Percentiles rank a stretch among this genome's conserved stretches.
phyloP scores from a whole-genome alignment of 345 rosid genomes.

The Brassica nigra region DNA sequence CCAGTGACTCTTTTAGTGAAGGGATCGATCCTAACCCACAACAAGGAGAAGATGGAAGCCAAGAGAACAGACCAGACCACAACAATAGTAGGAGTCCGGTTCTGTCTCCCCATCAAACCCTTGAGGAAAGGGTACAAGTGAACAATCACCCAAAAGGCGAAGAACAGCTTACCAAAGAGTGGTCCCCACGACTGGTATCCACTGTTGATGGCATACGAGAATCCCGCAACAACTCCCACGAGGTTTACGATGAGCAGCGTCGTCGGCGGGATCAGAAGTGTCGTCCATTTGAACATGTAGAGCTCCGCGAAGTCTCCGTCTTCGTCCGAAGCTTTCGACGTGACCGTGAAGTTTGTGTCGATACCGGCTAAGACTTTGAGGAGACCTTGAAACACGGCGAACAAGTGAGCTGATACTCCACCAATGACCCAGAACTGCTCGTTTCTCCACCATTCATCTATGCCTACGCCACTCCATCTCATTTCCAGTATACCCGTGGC shows the following conservation, averaged over 20 bases:
- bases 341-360: constrained; percentile 91
- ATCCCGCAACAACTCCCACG: constrained; percentile 89
- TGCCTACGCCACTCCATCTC: constrained; percentile 98
- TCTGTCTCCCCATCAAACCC: constrained; percentile 95
- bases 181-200: constrained; percentile 98
- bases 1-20: constrained; percentile 86
- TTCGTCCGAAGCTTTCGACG: constrained; percentile 90
- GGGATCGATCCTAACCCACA: constrained; percentile 93
- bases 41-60: constrained; percentile 85
- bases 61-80: constrained; percentile 95
- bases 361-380: constrained; percentile 93
- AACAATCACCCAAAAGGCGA: constrained; percentile 93
- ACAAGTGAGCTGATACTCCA: constrained; percentile 88
- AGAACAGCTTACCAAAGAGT: constrained; percentile 85
- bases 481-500: constrained; percentile 93
- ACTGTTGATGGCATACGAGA: constrained; percentile 86
- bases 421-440: constrained; percentile 98
- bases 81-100: constrained; percentile 93
- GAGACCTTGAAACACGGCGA: constrained; percentile 89
- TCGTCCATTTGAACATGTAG: constrained; percentile 96
- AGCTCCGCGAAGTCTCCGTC: constrained; percentile 81
- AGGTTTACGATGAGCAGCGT: constrained; percentile 84
- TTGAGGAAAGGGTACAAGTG: constrained; percentile 94
- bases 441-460: constrained; percentile 98
- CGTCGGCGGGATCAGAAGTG: constrained; percentile 89